Percentiles rank a stretch among this genome's conserved stretches.
phyloP scores from a whole-genome alignment of 306 rosid genomes.

The Glycine soja region DNA sequence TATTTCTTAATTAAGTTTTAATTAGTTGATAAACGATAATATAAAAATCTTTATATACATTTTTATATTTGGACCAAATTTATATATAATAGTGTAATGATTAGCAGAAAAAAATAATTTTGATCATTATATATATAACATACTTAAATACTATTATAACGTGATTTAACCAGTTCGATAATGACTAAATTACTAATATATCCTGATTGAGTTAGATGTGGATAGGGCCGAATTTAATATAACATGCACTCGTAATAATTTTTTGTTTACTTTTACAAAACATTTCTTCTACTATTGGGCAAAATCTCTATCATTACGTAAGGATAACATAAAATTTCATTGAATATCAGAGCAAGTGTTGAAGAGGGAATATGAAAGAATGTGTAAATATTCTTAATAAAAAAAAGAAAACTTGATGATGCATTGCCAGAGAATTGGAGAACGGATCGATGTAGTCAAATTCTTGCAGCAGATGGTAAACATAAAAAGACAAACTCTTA shows the following conservation, averaged over 20 bases:
- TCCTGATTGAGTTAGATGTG: neutral
- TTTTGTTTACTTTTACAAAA: neutral
- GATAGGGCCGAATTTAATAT: neutral
- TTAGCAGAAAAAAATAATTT: neutral
- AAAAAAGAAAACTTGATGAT: neutral
- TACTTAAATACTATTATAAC: neutral
- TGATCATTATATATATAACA: too few relatives aligned
- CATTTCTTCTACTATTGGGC: neutral
- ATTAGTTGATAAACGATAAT: too few relatives aligned
- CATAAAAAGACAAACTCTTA: neutral
- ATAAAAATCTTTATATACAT: too few relatives aligned
- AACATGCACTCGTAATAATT: neutral
- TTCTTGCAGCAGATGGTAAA: neutral
- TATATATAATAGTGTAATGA: too few relatives aligned
- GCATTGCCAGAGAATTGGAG: neutral
- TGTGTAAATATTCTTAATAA: neutral
- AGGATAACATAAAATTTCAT: neutral
- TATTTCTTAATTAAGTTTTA: too few relatives aligned
- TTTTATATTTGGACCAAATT: neutral
- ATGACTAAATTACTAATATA: neutral
- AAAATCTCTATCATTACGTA: slow-evolving; percentile 4
- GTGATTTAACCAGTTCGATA: neutral
- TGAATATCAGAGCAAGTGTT: neutral
- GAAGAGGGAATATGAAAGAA: neutral
- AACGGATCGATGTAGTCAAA: neutral